A percentile compares a stretch with the other conserved stretches of the same genome.
Conservation (phyloP, 2,329 filamentous ascomycete species). For the Epichloe aotearoae region DNA sequence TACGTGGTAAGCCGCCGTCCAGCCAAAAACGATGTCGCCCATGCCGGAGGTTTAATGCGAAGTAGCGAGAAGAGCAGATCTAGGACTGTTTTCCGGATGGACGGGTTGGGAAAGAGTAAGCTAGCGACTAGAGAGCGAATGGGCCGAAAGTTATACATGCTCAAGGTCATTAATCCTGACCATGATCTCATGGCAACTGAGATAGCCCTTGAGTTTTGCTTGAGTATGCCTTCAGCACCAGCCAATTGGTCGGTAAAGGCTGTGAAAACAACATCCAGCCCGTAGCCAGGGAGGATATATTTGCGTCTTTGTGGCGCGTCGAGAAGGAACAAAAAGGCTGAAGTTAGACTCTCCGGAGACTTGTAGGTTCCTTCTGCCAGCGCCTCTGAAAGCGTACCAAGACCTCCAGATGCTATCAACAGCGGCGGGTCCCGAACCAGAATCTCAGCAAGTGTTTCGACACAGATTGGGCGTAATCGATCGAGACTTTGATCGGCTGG, state of each 20-base stretch:
- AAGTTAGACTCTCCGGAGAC: slow-evolving; percentile 76
- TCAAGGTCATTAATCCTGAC: slow-evolving; percentile 79
- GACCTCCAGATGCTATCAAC: slow-evolving; percentile 69
- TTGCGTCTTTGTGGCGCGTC: slow-evolving; percentile 71
- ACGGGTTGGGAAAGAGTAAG: slow-evolving; percentile 42
- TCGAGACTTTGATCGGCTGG: slow-evolving; percentile 61
- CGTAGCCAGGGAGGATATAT: slow-evolving; percentile 76
- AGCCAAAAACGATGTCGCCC: slow-evolving; percentile 91
- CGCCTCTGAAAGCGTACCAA: slow-evolving; percentile 80
- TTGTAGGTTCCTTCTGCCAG: slow-evolving; percentile 85
- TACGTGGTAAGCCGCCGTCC: slow-evolving; percentile 90
- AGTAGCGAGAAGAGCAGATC: slow-evolving; percentile 72
- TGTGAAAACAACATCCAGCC: slow-evolving; percentile 79
- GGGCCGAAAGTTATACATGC: slow-evolving; percentile 77
- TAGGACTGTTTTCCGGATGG: slow-evolving; percentile 62
- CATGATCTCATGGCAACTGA: slow-evolving; percentile 84
- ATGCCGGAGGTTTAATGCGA: slow-evolving; percentile 79
- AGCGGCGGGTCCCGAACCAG: slow-evolving; percentile 74
- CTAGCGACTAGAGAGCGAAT: slow-evolving; percentile 65
- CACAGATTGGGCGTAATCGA: slow-evolving; percentile 75
- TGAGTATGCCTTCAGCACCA: slow-evolving; percentile 49
- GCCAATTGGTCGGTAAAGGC: slow-evolving; percentile 75
- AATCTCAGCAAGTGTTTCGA: slow-evolving; percentile 87
- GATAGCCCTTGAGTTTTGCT: slow-evolving; percentile 85
- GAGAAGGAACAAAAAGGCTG: slow-evolving; percentile 78